phyloP scores from a whole-genome alignment of 441 rosid species.

The Metrosideros polymorpha region DNA sequence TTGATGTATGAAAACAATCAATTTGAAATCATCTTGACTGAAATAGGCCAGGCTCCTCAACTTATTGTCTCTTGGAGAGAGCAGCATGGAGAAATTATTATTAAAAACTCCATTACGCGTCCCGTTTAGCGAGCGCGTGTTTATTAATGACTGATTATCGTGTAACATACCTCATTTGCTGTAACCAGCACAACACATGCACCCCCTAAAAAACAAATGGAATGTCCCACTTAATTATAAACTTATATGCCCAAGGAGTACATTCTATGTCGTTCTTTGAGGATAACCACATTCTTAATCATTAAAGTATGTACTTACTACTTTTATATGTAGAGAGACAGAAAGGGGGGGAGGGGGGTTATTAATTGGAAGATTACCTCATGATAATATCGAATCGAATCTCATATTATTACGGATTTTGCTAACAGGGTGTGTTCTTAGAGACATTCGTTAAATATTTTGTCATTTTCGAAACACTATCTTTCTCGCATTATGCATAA shows the following conservation, averaged over 20 bases:
- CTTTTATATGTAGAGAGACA: not conserved
- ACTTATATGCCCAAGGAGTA: not conserved
- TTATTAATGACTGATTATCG: not conserved
- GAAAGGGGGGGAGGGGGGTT: not conserved
- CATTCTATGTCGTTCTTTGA: not conserved
- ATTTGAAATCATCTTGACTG: not conserved
- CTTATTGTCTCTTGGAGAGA: not conserved
- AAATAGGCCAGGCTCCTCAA: not conserved
- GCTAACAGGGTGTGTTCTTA: not conserved
- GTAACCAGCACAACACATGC: not conserved
- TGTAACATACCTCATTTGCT: not conserved
- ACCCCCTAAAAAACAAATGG: not conserved
- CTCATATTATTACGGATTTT: not conserved
- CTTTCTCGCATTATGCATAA: not conserved
- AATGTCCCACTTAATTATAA: not conserved
- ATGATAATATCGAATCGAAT: not conserved
- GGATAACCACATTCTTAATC: not conserved
- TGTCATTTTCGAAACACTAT: not conserved
- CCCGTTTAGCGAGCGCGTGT: not conserved
- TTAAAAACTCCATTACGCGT: not conserved
- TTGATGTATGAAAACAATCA: not conserved
- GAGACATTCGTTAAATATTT: too few relatives aligned
- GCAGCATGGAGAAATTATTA: not conserved
- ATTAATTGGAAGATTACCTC: not conserved
- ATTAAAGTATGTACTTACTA: not conserved